Evolutionary conservation across 2,329 filamentous ascomycete species (phyloP), one percentile per base, ranked within the genome.

Genomic region (Neonectria hederae): DNA sequence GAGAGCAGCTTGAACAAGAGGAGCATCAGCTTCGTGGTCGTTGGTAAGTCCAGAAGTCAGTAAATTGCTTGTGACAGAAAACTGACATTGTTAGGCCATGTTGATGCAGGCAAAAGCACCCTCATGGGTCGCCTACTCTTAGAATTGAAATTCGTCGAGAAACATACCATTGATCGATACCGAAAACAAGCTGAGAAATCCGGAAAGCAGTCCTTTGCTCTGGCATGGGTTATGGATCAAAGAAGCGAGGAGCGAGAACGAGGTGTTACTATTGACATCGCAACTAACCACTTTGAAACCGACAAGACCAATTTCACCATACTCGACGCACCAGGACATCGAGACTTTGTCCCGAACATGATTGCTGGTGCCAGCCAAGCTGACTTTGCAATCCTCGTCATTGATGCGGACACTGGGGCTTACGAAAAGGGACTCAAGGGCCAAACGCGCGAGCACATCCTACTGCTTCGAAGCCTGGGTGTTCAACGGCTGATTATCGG

Each of bases 281-380:
- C 96, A 9, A 97, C 92, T 19, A 97, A 97, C 76, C 90, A 94
- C 68, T 99, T 99, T 75, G 92, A 97, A 76, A 99, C 97, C 0
- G 89, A 92, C 1, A 91, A 86, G 55, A 96, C 93, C 0, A 87
- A 86, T 11, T 98, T 98, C 75, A 98, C 96, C 1, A 97, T 99
- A 49, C 85, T 99, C 5, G 96, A 99, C 76, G 95, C 96, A 0
- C 96, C 96, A 0, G 96, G 96, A 0, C 96, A 99, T 78, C 88
- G 90, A 65, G 96, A 99, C 76, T 99, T 98, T 76, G 94, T 99
- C 21, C 96, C 96, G 0, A 99, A 97, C 78, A 99, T 99, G 96
- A 97, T 99, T 76, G 95, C 95, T 2, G 96, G 96, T 14, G 94
- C 95, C 4, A 96, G 92, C 63, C 95, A 97, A 79, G 97, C 96